These are phyloP conservation scores for Xylariaceae sp. DNA, from an alignment of 2,329 filamentous ascomycete species.

Conservation along the genomic window DNA sequence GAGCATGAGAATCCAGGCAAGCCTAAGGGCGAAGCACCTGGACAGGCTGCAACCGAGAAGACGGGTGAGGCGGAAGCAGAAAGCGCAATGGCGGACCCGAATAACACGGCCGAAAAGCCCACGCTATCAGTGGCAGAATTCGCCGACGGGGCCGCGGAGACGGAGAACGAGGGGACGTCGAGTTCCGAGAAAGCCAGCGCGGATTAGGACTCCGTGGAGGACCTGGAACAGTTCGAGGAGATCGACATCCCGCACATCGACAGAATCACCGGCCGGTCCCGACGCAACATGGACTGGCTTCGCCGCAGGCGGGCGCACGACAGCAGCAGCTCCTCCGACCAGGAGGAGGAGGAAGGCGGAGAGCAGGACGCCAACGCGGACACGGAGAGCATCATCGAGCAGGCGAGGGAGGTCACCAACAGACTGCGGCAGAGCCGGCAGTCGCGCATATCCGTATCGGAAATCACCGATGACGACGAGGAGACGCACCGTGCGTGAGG, in stretches of 20 bases:
- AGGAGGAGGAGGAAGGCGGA: neutral
- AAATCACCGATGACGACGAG: neutral
- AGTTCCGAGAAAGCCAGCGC: conserved; percentile 18
- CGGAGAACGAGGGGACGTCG: neutral
- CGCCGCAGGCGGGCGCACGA: conserved; percentile 11
- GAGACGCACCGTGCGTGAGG: too few relatives aligned
- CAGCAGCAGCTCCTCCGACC: neutral
- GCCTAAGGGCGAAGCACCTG: conserved; percentile 28
- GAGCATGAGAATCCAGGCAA: conserved; percentile 30
- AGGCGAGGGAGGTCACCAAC: conserved; percentile 17
- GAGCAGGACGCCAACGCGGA: conserved; percentile 12
- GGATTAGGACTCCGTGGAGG: conserved; percentile 29
- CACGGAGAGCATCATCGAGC: conserved; percentile 16
- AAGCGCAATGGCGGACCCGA: conserved; percentile 4
- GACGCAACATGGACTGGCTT: conserved; percentile 6
- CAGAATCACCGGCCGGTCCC: conserved; percentile 13
- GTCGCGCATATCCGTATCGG: neutral
- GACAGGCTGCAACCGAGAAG: conserved; percentile 17
- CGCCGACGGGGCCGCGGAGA: conserved; percentile 9
- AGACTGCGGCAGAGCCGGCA: conserved; percentile 12
- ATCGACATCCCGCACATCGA: conserved; percentile 12
- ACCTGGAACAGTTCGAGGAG: conserved; percentile 24
- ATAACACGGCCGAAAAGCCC: conserved; percentile 1
- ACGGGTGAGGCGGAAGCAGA: conserved; percentile 6
- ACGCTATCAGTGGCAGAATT: conserved; percentile 1